Percentiles rank a stretch among this genome's conserved stretches.
Conservation (phyloP, 2,329 filamentous ascomycete species). For the Paraphoma sp. region DNA sequence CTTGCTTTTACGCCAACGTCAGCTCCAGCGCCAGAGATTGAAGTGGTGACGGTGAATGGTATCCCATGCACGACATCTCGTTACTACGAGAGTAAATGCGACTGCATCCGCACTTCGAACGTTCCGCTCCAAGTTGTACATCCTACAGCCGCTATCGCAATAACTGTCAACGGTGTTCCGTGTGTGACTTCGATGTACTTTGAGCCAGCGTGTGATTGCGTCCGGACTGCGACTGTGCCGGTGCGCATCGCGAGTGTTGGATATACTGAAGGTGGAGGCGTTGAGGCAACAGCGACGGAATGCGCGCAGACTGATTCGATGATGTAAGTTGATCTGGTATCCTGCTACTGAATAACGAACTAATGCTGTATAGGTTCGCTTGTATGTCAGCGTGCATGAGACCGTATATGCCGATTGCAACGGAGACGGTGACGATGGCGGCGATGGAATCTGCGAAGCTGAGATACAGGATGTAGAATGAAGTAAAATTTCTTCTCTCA, state of each 20-base stretch:
- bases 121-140: not conserved
- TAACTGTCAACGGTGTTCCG: not conserved
- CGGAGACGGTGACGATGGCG: not conserved
- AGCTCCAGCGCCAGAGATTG: not conserved
- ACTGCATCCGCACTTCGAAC: not conserved
- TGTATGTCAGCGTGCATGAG: conserved; percentile 2
- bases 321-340: not conserved
- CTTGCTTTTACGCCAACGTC: not conserved
- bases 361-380: not conserved
- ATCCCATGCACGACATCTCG: not conserved
- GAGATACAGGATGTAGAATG: conserved; percentile 15
- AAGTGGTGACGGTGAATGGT: not conserved
- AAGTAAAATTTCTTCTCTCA: not conserved
- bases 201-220: conserved; percentile 3
- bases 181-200: conserved; percentile 5
- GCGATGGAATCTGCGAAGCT: not conserved
- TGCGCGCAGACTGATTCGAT: not conserved
- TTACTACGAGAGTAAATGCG: conserved; percentile 1
- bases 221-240: conserved; percentile 1
- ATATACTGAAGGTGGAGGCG: not conserved
- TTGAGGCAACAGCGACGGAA: not conserved
- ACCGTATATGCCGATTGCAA: not conserved
- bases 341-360: not conserved
- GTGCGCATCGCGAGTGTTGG: not conserved
- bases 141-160: conserved; percentile 1